Conservation (phyloP, 1,139 yeast genomes). For the Sugiyamaella neomexicana region DNA sequence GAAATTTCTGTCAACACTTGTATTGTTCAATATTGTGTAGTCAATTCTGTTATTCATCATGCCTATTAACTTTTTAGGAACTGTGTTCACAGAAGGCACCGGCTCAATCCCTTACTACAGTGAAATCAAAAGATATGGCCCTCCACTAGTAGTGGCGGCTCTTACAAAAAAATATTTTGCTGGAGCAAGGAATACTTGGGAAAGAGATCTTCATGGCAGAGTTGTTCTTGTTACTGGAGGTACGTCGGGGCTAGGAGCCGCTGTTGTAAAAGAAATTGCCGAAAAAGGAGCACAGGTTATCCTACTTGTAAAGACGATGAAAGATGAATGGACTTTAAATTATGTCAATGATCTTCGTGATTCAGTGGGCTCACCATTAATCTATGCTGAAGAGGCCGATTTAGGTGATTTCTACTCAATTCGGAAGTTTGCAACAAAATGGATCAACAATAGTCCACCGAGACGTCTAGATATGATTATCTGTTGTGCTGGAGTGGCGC, state of each 20-base stretch:
- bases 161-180: constrained; percentile 68
- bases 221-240: constrained; percentile 83
- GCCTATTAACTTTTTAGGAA: constrained; percentile 80
- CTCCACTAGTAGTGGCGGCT: constrained; percentile 49
- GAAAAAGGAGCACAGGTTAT: constrained; percentile 82
- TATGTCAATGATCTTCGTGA: constrained; percentile 76
- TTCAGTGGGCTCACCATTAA: constrained; percentile 63
- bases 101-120: constrained; percentile 72
- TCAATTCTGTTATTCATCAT: constrained; percentile 41
- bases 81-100: constrained; percentile 69
- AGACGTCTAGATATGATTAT: constrained; percentile 85
- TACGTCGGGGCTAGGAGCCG: constrained; percentile 86
- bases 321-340: constrained; percentile 80
- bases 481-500: constrained; percentile 81
- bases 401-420: constrained; percentile 70
- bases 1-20: too few relatives aligned
- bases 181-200: constrained; percentile 85
- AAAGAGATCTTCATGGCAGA: constrained; percentile 85
- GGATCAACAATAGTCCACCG: constrained; percentile 92
- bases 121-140: constrained; percentile 54
- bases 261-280: constrained; percentile 73
- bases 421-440: constrained; percentile 88
- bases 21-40: neutral
- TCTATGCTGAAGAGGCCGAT: constrained; percentile 89
- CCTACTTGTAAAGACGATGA: constrained; percentile 50